A percentile compares a stretch with the other conserved stretches of the same genome.
phyloP scores from a whole-genome alignment of 2,329 filamentous ascomycete genomes.

The Tolypocladium ovalisporum region DNA sequence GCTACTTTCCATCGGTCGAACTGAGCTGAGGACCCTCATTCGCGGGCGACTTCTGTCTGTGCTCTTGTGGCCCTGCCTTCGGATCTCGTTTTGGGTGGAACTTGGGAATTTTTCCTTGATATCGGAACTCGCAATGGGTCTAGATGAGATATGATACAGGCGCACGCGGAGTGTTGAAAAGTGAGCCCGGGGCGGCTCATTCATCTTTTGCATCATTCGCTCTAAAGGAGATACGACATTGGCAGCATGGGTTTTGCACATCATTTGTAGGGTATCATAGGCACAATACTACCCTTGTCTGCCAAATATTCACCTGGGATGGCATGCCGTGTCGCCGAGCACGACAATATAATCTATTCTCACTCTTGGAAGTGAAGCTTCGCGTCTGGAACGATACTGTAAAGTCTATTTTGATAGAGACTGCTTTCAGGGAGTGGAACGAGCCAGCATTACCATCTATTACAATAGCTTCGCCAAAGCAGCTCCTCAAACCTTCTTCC shows the following conservation, averaged over 20 bases:
- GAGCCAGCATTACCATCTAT: not conserved
- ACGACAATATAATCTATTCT: not conserved
- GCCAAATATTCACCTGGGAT: too few species aligned
- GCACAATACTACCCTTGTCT: not conserved
- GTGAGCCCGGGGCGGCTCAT: not conserved
- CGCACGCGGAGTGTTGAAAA: not conserved
- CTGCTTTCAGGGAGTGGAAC: not conserved
- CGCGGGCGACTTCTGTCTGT: not conserved
- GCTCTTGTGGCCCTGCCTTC: not conserved
- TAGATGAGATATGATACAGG: not conserved
- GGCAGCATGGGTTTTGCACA: not conserved
- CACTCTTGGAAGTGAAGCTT: not conserved
- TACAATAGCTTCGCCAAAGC: not conserved
- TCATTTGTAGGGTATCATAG: not conserved
- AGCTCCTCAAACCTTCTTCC: not conserved
- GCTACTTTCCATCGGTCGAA: conserved; percentile 67
- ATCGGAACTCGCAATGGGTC: not conserved
- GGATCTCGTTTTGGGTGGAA: not conserved
- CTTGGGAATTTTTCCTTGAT: not conserved
- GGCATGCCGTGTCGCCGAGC: not conserved
- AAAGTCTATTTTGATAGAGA: not conserved
- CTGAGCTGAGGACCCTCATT: conserved; percentile 32
- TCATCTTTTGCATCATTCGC: not conserved
- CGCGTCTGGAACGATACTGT: not conserved
- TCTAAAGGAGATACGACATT: not conserved